A percentile compares a stretch with the other conserved stretches of the same genome.
Conservation (phyloP, 108 stramenopile genomes). For the Mayamaea pseudoterrestris region DNA sequence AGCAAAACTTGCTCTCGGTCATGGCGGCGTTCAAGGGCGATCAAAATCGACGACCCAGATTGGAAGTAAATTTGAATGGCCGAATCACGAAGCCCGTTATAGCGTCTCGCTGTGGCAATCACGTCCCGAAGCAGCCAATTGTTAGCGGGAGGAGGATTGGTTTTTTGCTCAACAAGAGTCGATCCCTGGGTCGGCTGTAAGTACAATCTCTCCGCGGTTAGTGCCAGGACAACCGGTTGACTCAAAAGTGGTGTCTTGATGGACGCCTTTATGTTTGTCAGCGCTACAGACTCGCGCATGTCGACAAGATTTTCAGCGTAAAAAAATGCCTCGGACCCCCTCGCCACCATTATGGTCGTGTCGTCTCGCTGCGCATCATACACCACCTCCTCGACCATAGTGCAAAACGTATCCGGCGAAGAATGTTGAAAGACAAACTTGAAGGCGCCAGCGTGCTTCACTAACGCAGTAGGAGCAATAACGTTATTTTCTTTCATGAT, state of each 20-base stretch:
- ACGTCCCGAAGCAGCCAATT: slow-evolving; percentile 41
- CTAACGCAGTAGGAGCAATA: slow-evolving; percentile 41
- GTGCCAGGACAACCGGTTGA: slow-evolving; percentile 38
- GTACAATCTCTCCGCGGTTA: slow-evolving; percentile 55
- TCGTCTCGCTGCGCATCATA: no score
- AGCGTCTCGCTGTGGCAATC: slow-evolving; percentile 54
- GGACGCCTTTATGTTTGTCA: slow-evolving; percentile 25
- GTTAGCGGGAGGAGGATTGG: slow-evolving; percentile 11
- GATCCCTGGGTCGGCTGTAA: slow-evolving; percentile 48
- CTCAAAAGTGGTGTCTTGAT: slow-evolving; percentile 41
- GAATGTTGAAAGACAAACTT: slow-evolving; percentile 67
- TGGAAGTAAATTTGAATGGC: slow-evolving; percentile 70
- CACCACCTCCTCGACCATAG: no score
- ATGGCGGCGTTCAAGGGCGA: slow-evolving; percentile 49
- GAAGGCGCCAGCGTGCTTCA: slow-evolving; percentile 30
- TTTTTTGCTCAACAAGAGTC: slow-evolving; percentile 1
- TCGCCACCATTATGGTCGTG: no score
- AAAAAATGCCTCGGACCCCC: no score
- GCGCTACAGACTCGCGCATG: slow-evolving; percentile 43
- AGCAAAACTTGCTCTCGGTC: slow-evolving; percentile 66
- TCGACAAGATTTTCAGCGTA: slow-evolving; percentile 48
- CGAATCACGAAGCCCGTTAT: slow-evolving; percentile 60
- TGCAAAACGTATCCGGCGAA: slow-evolving; percentile 33
- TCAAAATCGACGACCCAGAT: slow-evolving; percentile 25
- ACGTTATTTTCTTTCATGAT: slow-evolving; percentile 47